A percentile compares a stretch with the other conserved stretches of the same genome.
Evolutionary conservation across 202 grass and related monocot species (phyloP).

Genomic region (Panicum virgatum): DNA sequence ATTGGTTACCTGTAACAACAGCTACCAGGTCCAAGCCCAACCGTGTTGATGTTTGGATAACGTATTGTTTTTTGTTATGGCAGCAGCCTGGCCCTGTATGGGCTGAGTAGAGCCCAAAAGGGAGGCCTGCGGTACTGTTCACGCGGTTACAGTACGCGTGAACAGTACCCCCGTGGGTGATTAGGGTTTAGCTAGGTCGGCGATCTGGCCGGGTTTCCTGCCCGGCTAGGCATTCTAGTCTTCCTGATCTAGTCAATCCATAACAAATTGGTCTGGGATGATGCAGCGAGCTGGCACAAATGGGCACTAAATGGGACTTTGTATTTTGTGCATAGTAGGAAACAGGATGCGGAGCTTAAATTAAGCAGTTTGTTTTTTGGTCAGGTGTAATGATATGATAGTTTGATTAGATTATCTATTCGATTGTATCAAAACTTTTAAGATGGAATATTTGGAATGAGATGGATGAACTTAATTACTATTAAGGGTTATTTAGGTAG

Average conservation of each 20-base stretch:
- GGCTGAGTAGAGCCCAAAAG: too few species aligned
- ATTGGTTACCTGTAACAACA: conserved; percentile 11
- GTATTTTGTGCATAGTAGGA: neutral
- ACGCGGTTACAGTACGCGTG: too few species aligned
- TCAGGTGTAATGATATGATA: neutral
- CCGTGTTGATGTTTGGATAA: conserved; percentile 12
- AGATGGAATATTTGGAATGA: neutral
- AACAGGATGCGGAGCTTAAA: neutral
- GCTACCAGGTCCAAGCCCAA: neutral
- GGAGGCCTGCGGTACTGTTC: too few species aligned
- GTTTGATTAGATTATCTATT: conserved; percentile 2
- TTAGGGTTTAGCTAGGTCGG: too few species aligned
- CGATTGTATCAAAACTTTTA: neutral
- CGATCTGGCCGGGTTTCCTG: too few species aligned
- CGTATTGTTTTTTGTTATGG: neutral
- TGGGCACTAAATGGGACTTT: conserved; percentile 18
- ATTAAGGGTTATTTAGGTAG: conserved; percentile 11
- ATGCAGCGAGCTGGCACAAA: neutral
- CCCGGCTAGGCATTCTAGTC: too few species aligned
- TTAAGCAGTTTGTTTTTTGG: neutral
- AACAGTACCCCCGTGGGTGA: too few species aligned
- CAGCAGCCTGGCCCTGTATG: too few species aligned
- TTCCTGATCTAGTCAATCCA: too few species aligned
- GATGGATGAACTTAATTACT: conserved; percentile 7
- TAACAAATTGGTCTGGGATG: too few species aligned